Conservation (phyloP, 83 land plant genomes). For the Larix sibirica region DNA sequence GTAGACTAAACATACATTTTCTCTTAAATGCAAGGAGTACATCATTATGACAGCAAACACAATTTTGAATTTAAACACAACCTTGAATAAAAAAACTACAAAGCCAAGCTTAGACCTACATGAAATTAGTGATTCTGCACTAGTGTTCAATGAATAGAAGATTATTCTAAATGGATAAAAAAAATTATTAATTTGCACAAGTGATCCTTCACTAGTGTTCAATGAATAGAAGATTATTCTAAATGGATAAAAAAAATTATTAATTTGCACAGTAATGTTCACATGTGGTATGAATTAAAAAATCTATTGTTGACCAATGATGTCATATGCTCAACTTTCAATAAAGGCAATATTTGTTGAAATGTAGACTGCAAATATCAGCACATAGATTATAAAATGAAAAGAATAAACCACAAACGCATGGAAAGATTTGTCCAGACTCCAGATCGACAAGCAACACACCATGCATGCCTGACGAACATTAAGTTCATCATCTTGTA, state of each 20-base stretch:
- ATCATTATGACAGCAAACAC: neutral
- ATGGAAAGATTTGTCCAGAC: neutral
- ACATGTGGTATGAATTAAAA: constrained; percentile 15
- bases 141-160: neutral
- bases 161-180: neutral
- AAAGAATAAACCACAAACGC: neutral
- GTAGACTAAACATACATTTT: neutral
- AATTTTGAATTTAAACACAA: neutral
- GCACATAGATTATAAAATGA: neutral
- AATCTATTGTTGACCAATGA: neutral
- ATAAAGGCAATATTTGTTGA: constrained; percentile 11
- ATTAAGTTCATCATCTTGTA: constrained; percentile 57
- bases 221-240: neutral
- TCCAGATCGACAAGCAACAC: neutral
- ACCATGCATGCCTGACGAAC: constrained; percentile 70
- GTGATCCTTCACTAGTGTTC: too few relatives aligned
- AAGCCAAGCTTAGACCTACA: neutral
- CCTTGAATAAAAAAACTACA: neutral
- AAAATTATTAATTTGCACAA: neutral
- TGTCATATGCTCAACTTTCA: constrained; percentile 10
- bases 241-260: neutral
- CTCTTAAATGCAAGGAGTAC: neutral
- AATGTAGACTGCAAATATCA: neutral
- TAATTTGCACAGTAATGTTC: neutral
- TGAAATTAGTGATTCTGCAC: neutral